Conservation (phyloP, 805 yeast genomes). For the Suhomyces xylopsoci region DNA sequence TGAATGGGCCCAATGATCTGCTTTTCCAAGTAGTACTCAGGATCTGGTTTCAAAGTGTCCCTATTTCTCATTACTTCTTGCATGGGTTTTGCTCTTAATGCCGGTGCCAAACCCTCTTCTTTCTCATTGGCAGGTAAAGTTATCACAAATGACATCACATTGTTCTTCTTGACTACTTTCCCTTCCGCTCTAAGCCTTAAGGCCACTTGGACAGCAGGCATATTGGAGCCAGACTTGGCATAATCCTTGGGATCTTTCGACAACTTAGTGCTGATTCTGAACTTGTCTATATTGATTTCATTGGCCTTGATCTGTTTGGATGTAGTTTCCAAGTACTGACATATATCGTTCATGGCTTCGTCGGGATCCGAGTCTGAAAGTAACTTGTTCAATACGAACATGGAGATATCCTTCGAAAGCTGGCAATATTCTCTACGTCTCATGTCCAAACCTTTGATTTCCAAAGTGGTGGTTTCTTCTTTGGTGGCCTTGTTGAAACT, state of each 20-base stretch:
- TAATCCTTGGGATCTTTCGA: constrained; percentile 87
- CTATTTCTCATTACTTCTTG: constrained; percentile 62
- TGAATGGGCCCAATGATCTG: constrained; percentile 91
- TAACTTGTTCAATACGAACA: constrained; percentile 66
- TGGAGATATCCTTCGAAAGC: constrained; percentile 83
- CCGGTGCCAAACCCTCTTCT: constrained; percentile 46
- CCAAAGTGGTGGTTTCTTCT: constrained; percentile 53
- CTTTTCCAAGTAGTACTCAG: constrained; percentile 75
- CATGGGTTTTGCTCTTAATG: constrained; percentile 82
- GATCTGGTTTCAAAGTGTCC: constrained; percentile 62
- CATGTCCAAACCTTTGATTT: constrained; percentile 96
- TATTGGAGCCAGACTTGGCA: constrained; percentile 65
- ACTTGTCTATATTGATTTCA: constrained; percentile 63
- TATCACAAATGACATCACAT: constrained; percentile 84
- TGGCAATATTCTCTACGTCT: constrained; percentile 95
- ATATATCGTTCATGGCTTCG: constrained; percentile 67
- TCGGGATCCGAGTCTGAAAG: constrained; percentile 75
- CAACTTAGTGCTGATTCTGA: constrained; percentile 78
- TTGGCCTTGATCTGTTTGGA: constrained; percentile 55
- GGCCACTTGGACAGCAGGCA: constrained; percentile 87
- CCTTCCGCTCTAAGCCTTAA: constrained; percentile 76
- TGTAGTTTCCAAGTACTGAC: constrained; percentile 64
- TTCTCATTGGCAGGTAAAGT: constrained; percentile 34
- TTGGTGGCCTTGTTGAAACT: constrained; percentile 50
- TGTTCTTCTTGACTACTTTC: constrained; percentile 82